Evolutionary conservation across 805 yeast species (phyloP), one percentile per base, ranked within the genome.

Genomic region (Teunomyces cretensis): DNA sequence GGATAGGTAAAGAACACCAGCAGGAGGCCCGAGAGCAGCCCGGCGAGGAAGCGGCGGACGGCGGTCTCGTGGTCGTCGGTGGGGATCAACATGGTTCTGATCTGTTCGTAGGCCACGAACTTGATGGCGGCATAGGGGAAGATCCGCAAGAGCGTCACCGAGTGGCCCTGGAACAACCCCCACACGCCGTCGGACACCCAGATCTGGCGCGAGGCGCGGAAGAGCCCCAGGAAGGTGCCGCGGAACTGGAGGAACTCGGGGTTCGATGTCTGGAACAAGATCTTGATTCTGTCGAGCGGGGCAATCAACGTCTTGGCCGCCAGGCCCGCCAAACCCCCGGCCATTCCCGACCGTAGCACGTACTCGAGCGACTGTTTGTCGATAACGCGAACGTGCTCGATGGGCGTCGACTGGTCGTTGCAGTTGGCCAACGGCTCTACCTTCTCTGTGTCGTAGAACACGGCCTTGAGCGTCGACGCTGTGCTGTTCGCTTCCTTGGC

Each of bases 121-220:
- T 94, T 94, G 58, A 94, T 87, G 9, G 97, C 96, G 3, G 99
- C 97, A 63, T 94, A 94, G 1, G 99, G 99, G 63, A 94, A 92
- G 2, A 94, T 88, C 50, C 99, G 75, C 35, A 91, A 64, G 41
- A 94, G 69, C 0, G 99, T 94, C 1, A 95, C 97, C 4, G 96
- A 88, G 63, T 94, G 99, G 33, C 99, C 99, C 58, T 92, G 96
- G 62, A 83, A 92, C 44, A 94, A 78, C 1, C 99, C 99, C 35
- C 69, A 50, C 1, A 83, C 39, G 13, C 98, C 98, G 62, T 89
- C 94, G 41, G 69, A 73, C 6, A 54, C 45, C 68, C 80, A 80
- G 19, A 94, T 91, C 45, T 79, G 76, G 30, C 68, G 67, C 0
- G 85, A 85, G 0, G 99, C 98, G 39, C 72, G 69, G 49, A 81